Evolutionary conservation across 202 grass and related monocot species (phyloP).

Genomic region (Musa balbisiana): DNA sequence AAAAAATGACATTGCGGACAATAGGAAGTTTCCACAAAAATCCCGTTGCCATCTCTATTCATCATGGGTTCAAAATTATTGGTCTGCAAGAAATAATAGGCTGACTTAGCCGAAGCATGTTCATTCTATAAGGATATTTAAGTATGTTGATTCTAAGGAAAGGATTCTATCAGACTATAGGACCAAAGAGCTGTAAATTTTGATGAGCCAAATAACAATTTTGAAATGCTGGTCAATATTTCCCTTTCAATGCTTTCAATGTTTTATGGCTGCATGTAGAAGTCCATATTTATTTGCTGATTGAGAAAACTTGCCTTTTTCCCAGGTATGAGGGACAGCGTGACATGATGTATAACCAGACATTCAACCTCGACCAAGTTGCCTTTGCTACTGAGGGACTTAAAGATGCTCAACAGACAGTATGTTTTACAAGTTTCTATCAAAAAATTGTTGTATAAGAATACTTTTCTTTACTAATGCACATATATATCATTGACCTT

Average conservation of each 20-base stretch:
- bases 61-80: too few relatives aligned
- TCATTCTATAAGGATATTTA: too few relatives aligned
- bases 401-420: constrained; percentile 92
- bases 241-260: neutral
- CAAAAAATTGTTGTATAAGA: neutral
- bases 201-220: neutral
- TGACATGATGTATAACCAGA: constrained; percentile 91
- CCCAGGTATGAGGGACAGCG: constrained; percentile 80
- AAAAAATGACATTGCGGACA: too few relatives aligned
- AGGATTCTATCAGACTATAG: too few relatives aligned
- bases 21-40: too few relatives aligned
- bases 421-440: constrained; percentile 16
- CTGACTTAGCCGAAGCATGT: too few relatives aligned
- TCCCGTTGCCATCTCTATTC: too few relatives aligned
- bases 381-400: constrained; percentile 73
- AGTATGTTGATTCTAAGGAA: too few relatives aligned
- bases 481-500: neutral
- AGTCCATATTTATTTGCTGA: neutral
- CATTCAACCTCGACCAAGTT: constrained; percentile 95
- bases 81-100: too few relatives aligned
- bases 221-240: neutral
- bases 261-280: neutral
- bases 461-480: neutral
- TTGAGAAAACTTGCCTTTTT: neutral
- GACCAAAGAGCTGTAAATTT: neutral